Conservation (phyloP, 73 alveolate genomes). For the Tetrahymena borealis region DNA sequence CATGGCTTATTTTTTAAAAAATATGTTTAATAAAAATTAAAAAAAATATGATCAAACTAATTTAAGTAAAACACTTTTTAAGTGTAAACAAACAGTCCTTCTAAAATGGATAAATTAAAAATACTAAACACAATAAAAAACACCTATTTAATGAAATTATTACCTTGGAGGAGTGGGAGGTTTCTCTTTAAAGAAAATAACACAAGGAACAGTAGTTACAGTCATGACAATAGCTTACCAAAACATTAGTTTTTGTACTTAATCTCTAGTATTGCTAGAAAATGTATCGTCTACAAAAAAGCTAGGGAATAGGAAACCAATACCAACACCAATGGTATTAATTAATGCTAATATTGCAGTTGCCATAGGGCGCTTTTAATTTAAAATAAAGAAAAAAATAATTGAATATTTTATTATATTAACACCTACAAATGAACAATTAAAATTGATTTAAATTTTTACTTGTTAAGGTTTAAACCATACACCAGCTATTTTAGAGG, state of each 20-base stretch:
- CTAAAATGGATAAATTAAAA: too few species aligned
- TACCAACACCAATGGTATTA: constrained; percentile 71
- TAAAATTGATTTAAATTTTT: not conserved
- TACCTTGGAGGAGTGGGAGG: constrained; percentile 78
- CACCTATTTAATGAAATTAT: not conserved
- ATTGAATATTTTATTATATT: not conserved
- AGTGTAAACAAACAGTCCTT: too few species aligned
- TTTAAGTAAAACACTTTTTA: too few species aligned
- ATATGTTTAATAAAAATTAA: not conserved
- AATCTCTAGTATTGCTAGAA: constrained; percentile 44
- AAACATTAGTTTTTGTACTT: constrained; percentile 48
- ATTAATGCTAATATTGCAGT: constrained; percentile 73
- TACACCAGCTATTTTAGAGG: constrained; percentile 73
- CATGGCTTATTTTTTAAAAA: not conserved
- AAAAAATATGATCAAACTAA: too few species aligned
- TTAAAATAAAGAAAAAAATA: not conserved
- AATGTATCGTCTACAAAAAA: constrained; percentile 51
- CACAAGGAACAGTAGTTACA: constrained; percentile 25
- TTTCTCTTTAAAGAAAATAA: constrained; percentile 55
- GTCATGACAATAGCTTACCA: constrained; percentile 55
- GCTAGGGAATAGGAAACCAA: constrained; percentile 72
- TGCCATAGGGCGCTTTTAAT: constrained; percentile 69
- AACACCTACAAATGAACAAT: not conserved
- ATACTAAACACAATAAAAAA: not conserved
- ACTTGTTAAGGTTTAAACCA: constrained; percentile 81